phyloP scores from a whole-genome alignment of 108 stramenopile genomes.

The Nitzschia putrida region DNA sequence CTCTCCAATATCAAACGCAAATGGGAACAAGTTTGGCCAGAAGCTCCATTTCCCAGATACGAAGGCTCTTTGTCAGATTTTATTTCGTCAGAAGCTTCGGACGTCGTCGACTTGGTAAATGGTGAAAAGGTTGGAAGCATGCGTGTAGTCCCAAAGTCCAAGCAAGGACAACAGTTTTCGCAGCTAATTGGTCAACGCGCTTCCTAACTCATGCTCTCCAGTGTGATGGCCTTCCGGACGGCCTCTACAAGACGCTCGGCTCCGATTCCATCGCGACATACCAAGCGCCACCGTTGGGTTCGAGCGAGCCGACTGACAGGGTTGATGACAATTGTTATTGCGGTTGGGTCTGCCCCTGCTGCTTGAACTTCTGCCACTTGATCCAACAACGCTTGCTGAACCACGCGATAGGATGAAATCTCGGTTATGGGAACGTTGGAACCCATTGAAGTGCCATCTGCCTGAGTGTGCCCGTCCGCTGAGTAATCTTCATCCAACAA shows the following conservation, averaged over 20 bases:
- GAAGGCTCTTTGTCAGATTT: conserved; percentile 18
- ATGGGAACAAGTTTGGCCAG: conserved; percentile 90
- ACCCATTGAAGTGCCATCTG: background rate
- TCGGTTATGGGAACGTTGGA: conserved; percentile 8
- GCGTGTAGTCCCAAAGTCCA: conserved; percentile 32
- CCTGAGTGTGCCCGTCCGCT: conserved; percentile 46
- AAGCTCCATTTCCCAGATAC: conserved; percentile 62
- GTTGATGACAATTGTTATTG: conserved; percentile 73
- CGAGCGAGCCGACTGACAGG: conserved; percentile 58
- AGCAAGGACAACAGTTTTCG: conserved; percentile 5
- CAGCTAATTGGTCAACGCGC: too few species aligned
- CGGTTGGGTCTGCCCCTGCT: conserved; percentile 72
- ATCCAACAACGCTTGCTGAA: conserved; percentile 59
- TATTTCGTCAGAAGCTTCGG: conserved; percentile 17
- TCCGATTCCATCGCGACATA: conserved; percentile 74
- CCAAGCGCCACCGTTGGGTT: conserved; percentile 75
- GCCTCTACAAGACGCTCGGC: conserved; percentile 83
- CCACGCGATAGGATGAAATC: conserved; percentile 50
- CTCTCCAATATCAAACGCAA: conserved; percentile 59
- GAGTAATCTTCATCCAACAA: conserved; percentile 77
- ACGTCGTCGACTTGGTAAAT: conserved; percentile 33
- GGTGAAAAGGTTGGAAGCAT: conserved; percentile 20
- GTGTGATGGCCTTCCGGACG: conserved; percentile 64
- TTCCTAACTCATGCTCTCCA: background rate
- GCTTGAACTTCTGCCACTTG: conserved; percentile 75